A percentile compares a stretch with the other conserved stretches of the same genome.
phyloP scores from a whole-genome alignment of 148 eudicot genomes.

The Polygonum maritimum region DNA sequence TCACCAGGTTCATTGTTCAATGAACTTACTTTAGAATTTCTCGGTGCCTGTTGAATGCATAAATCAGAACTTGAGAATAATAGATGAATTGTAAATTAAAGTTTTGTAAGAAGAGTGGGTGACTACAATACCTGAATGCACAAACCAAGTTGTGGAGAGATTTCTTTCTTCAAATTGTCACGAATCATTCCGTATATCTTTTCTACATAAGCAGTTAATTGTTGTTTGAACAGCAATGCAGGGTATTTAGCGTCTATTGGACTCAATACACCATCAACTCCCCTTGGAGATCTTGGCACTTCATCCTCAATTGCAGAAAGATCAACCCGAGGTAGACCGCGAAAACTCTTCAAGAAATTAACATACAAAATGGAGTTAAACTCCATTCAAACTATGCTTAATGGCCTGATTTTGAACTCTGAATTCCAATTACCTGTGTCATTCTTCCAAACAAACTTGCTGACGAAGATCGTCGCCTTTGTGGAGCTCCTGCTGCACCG shows the following conservation, averaged over 20 bases:
- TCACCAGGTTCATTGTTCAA: constrained; percentile 46
- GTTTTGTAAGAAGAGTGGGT: neutral
- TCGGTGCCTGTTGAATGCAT: neutral
- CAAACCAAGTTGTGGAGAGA: constrained; percentile 75
- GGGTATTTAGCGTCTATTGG: constrained; percentile 88
- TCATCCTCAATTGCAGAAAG: constrained; percentile 45
- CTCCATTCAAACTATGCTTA: neutral
- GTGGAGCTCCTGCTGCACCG: constrained; percentile 52
- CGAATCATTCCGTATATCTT: constrained; percentile 93
- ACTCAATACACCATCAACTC: constrained; percentile 35
- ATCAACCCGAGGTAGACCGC: constrained; percentile 69
- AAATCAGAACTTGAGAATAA: neutral
- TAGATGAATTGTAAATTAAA: too few relatives aligned
- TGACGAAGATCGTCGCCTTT: constrained; percentile 47
- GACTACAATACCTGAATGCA: constrained; percentile 66
- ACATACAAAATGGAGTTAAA: neutral
- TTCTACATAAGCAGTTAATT: constrained; percentile 82
- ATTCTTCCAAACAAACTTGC: constrained; percentile 74
- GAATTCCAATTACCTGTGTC: constrained; percentile 45
- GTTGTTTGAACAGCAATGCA: constrained; percentile 84
- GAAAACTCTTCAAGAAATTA: constrained; percentile 52
- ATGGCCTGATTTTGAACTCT: neutral
- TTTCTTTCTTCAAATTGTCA: constrained; percentile 78
- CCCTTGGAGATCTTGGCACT: constrained; percentile 16
- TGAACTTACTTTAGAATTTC: neutral